Percentiles rank a stretch among this genome's conserved stretches.
These are phyloP conservation scores for Boletus rubropictus DNA, from an alignment of 768 basidiomycete species.

Conservation along the genomic window DNA sequence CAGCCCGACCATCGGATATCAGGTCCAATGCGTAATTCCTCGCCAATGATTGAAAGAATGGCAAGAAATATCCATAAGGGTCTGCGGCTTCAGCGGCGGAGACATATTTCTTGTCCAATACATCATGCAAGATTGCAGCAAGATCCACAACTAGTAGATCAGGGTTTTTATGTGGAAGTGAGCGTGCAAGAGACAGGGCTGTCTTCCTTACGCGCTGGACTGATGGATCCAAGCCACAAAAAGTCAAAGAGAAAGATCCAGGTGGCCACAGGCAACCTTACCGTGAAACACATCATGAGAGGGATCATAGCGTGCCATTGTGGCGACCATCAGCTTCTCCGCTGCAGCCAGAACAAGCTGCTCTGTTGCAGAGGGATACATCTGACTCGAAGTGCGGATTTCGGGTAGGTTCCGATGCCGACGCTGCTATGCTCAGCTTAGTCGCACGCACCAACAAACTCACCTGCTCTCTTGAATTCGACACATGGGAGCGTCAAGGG, in stretches of 20 bases:
- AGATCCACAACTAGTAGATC: constrained; percentile 78
- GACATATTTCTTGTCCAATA: constrained; percentile 83
- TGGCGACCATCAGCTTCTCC: constrained; percentile 63
- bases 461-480: background rate
- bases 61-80: constrained; percentile 60
- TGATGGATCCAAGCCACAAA: constrained; percentile 26
- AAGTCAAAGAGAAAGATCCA: constrained; percentile 4
- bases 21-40: constrained; percentile 46
- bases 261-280: constrained; percentile 30
- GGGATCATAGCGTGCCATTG: constrained; percentile 74
- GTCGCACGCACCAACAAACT: background rate
- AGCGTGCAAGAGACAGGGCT: constrained; percentile 60
- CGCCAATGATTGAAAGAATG: constrained; percentile 51
- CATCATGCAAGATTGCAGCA: constrained; percentile 84
- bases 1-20: constrained; percentile 54
- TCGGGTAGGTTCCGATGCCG: constrained; percentile 19
- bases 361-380: constrained; percentile 51
- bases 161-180: constrained; percentile 38
- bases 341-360: constrained; percentile 49
- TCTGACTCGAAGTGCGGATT: constrained; percentile 14
- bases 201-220: constrained; percentile 80
- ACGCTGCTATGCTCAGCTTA: background rate
- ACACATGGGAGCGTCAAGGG: constrained; percentile 19
- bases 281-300: constrained; percentile 80
- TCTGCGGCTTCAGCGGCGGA: constrained; percentile 50